Evolutionary conservation across 176 grass and related monocot genomes (phyloP).

Genomic region (Musa acuminata): DNA sequence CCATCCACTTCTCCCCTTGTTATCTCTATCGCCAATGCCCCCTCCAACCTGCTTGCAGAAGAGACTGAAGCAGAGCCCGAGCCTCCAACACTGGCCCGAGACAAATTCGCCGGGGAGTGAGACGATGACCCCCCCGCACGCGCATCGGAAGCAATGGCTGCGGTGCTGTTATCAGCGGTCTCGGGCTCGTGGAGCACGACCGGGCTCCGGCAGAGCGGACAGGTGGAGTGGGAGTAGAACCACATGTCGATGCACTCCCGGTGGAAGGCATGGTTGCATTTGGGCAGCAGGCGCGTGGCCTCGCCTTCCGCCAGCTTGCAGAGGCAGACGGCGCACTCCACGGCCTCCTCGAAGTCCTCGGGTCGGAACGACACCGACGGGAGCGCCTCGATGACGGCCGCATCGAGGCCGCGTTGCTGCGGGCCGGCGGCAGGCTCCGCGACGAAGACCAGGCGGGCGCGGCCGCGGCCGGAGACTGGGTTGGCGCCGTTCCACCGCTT

Average conservation of each 20-base stretch:
- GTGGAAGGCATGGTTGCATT: slow-evolving; percentile 1
- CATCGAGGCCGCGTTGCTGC: neutral
- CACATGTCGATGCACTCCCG: slow-evolving; percentile 4
- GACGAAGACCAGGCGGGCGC: neutral
- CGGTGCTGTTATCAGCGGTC: neutral
- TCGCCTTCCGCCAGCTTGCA: neutral
- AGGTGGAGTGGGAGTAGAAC: slow-evolving; percentile 5
- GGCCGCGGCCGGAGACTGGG: neutral
- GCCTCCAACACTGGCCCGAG: neutral
- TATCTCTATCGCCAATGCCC: neutral
- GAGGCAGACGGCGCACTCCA: neutral
- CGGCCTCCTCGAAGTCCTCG: neutral
- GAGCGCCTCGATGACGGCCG: neutral
- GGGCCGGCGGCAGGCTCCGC: neutral
- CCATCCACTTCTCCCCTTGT: neutral
- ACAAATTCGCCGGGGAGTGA: neutral
- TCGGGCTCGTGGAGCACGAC: neutral
- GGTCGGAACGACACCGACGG: neutral
- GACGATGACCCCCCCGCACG: too few species aligned
- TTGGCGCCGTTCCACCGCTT: neutral
- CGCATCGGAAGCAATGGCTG: neutral
- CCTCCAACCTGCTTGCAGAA: neutral
- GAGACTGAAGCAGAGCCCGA: too few species aligned
- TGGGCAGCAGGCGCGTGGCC: neutral
- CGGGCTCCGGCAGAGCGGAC: slow-evolving; percentile 4